Evolutionary conservation across 345 rosid species (phyloP), one percentile per base, ranked within the genome.

Genomic region (Eucalyptus rudis): DNA sequence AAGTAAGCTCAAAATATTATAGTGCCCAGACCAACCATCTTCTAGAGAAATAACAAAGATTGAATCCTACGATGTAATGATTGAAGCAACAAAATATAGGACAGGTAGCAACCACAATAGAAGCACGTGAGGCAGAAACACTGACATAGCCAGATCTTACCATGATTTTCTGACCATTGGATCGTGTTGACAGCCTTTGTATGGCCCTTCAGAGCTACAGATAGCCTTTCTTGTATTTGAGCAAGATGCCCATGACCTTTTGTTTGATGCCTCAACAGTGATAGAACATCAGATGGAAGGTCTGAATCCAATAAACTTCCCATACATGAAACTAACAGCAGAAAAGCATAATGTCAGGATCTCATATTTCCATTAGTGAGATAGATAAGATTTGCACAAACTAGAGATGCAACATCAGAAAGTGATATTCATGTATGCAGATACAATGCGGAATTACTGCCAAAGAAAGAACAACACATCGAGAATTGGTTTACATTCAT

Each of bases 111-210:
- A 51, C 88, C 31, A 13, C 15, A 64, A 87, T 8, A 19, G 13
- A 66, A 66, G 33, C 43, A 88, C 40, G 12, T 36, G 54, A 88
- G 27, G 84, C 84, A 76, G 84, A 76, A 20, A 76, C 29, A 76
- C 29, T 12, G 29, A 54, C 29, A 80, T 49, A 51, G n/a, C 88
- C 58, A 33, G 91, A 89, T 66, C 94, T 89, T 94, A 97, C 99
- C 93, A 90, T 95, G 97, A 90, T n/a, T 93, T 83, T 93, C 89
- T 36, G 97, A 97, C 98, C 99, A 96, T 89, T 92, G 90, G 86
- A 97, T 90, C 33, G 97, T 92, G 86, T 94, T 97, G 88, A 95
- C 96, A 88, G 98, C 96, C 92, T 95, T 97, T 51, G 92, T 90
- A 87, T 97, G 97, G 36, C 95, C 90, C 88, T 71, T 71, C 43